Evolutionary conservation across 345 rosid species (phyloP), one percentile per base, ranked within the genome.

Genomic region (Gynandropsis gynandra): DNA sequence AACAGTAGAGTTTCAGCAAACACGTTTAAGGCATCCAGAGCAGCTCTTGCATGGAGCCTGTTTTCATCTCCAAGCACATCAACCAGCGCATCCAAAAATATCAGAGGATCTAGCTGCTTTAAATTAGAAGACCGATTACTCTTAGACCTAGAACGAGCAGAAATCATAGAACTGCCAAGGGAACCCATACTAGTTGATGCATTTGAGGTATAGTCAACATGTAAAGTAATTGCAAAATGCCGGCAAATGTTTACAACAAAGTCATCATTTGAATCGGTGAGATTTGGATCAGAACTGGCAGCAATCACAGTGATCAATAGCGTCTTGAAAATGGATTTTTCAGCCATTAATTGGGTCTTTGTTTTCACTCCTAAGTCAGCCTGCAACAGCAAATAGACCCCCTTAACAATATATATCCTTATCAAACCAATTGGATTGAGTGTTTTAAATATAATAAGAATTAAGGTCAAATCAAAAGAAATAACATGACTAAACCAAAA

Each of bases 341-440:
- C 98, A 52, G 98, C 98, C 66, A 85, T 63, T 49, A 92, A 87
- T 64, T 92, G 98, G 52, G 98, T 85, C 82, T 92, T 92, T 21
- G 96, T 92, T 83, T 92, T 92, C 57, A 87, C 86, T 54, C 98
- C 98, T 52, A 87, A 68, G 60, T 92, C 96, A 44, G 79, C 87
- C 98, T 92, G 93, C 80, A 66, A 64, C 9, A 67, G 57, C 39
- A 39, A 50, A 52, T 19, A 10, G 5, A 39, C 32, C 34, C 24
- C 34, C 49, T 37, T 45, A 50, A 44, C 18, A 36, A 42, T 24
- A 57, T 12, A 44, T 12, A 50, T 20, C 16, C 34, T 43, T 56
- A 42, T 14, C 27, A 37, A 43, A 14, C 38, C 29, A 5, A 43
- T 41, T 9, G 45, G 40, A 64, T 42, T 18, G 37, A 17, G 27